Evolutionary conservation across 805 yeast species (phyloP).

Genomic region (Cyberlindnera maclurae): DNA sequence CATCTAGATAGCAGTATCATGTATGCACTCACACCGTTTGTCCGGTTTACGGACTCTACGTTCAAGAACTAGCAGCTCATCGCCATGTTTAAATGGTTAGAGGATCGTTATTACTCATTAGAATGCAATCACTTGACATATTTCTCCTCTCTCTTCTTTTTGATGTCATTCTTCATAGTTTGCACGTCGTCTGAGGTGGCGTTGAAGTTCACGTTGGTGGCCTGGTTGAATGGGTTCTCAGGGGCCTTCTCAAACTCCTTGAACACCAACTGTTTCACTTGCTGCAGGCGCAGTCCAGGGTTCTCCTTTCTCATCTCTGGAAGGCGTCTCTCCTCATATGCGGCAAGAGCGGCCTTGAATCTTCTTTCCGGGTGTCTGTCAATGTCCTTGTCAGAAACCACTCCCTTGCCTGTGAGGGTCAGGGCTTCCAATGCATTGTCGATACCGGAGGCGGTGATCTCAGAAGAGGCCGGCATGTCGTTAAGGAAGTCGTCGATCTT

Average conservation of each 20-base stretch:
- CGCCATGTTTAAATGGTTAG: background rate
- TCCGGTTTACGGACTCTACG: background rate
- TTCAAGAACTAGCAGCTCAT: background rate
- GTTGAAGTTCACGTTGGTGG: conserved; percentile 51
- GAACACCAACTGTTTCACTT: conserved; percentile 61
- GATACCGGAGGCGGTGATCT: conserved; percentile 65
- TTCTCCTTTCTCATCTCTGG: conserved; percentile 70
- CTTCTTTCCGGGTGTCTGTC: conserved; percentile 89
- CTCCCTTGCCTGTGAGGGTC: conserved; percentile 52
- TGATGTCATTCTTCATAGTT: conserved; percentile 40
- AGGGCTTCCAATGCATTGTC: conserved; percentile 77
- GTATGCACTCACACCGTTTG: no score
- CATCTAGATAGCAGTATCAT: no score
- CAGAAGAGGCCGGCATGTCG: conserved; percentile 40
- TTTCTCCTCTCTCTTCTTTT: conserved; percentile 38
- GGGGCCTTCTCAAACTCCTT: conserved; percentile 78
- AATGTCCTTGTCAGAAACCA: conserved; percentile 52
- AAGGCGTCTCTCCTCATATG: conserved; percentile 61
- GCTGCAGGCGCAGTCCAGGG: conserved; percentile 76
- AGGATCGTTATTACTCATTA: background rate
- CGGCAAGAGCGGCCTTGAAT: conserved; percentile 71
- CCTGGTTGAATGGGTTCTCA: conserved; percentile 80
- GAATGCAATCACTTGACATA: conserved; percentile 3
- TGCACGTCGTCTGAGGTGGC: conserved; percentile 49
- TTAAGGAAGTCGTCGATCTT: conserved; percentile 64